Percentiles rank a stretch among this genome's conserved stretches.
Conservation (phyloP, 148 eudicot genomes). For the Pharnaceum exiguum region DNA sequence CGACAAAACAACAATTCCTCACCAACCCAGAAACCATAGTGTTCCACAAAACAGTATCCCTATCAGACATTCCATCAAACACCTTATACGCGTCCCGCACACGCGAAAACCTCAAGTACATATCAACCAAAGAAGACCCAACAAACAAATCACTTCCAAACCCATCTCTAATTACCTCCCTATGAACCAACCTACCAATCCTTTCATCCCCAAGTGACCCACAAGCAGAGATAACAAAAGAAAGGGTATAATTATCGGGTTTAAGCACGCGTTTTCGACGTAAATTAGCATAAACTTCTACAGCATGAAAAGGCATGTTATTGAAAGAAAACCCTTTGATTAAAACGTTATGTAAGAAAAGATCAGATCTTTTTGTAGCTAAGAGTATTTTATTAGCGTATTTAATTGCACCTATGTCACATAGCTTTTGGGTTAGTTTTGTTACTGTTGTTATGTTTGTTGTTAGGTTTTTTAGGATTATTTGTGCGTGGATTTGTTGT, state of each 20-base stretch:
- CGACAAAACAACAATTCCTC: constrained; percentile 45
- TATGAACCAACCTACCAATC: constrained; percentile 51
- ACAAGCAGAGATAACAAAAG: constrained; percentile 37
- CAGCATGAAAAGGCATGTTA: constrained; percentile 22
- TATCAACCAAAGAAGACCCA: constrained; percentile 53
- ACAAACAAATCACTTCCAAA: constrained; percentile 61
- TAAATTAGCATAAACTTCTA: constrained; percentile 29
- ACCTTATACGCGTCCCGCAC: constrained; percentile 43
- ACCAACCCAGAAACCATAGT: constrained; percentile 70
- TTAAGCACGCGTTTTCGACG: constrained; percentile 22
- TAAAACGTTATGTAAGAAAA: constrained; percentile 53
- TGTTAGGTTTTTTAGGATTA: constrained; percentile 40
- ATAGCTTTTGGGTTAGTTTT: constrained; percentile 59
- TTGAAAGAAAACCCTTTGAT: constrained; percentile 32
- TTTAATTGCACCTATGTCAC: constrained; percentile 32
- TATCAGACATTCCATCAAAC: constrained; percentile 57
- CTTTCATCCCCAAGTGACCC: constrained; percentile 30
- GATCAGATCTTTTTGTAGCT: constrained; percentile 38
- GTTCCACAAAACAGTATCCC: constrained; percentile 76
- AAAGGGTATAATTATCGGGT: constrained; percentile 48
- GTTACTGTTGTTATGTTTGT: constrained; percentile 45
- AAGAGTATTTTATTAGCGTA: constrained; percentile 47
- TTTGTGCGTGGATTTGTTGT: constrained; percentile 63
- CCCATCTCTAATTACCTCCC: constrained; percentile 52
- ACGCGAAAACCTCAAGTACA: constrained; percentile 40